phyloP scores from a whole-genome alignment of 805 yeast genomes.

The Ogataea ramenticola region DNA sequence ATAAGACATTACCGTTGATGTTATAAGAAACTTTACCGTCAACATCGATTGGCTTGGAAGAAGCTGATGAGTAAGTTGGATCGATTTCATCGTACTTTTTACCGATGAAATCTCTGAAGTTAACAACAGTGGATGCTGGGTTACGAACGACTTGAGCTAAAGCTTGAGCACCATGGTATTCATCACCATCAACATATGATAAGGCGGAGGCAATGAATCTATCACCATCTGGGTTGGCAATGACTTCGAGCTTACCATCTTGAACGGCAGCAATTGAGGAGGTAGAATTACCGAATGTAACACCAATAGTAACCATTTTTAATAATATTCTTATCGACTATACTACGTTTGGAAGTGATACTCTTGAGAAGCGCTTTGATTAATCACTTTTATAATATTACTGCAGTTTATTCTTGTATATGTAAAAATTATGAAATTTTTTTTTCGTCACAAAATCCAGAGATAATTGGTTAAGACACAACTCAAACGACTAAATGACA shows the following conservation, averaged over 20 bases:
- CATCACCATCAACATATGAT: constrained; percentile 89
- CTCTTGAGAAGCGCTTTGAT: no score
- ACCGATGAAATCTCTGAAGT: constrained; percentile 92
- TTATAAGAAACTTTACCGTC: constrained; percentile 65
- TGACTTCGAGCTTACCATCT: constrained; percentile 93
- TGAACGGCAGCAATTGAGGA: constrained; percentile 87
- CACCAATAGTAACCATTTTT: constrained; percentile 68
- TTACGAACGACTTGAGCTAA: constrained; percentile 87
- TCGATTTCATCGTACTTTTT: constrained; percentile 64
- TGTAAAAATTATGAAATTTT: no score
- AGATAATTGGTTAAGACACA: no score
- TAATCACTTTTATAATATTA: no score
- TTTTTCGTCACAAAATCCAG: no score
- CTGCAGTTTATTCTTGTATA: no score
- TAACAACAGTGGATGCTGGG: constrained; percentile 76
- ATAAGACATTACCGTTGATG: constrained; percentile 47
- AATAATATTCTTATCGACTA: not conserved
- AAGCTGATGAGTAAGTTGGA: constrained; percentile 50
- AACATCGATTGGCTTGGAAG: constrained; percentile 61
- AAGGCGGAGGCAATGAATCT: constrained; percentile 91
- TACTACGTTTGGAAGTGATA: not conserved
- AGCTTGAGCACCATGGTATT: constrained; percentile 97
- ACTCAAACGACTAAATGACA: no score
- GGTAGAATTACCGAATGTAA: constrained; percentile 93
- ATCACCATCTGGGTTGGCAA: constrained; percentile 99